phyloP scores from a whole-genome alignment of 2,329 filamentous ascomycete species.

The Claviceps sp. region DNA sequence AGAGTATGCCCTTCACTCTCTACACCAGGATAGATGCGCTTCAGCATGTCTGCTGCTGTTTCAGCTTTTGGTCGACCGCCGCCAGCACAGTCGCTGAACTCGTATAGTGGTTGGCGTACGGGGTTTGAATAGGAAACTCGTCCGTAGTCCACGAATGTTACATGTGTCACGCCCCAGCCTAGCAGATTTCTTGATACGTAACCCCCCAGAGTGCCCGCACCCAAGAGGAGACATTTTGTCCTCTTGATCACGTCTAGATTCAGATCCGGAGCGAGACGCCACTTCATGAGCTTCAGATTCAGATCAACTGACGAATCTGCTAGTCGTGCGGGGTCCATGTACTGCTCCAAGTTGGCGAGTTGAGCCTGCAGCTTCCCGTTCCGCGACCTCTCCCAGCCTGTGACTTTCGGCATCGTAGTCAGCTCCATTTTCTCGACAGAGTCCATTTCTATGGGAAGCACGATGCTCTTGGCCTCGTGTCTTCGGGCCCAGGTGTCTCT shows the following conservation, averaged over 20 bases:
- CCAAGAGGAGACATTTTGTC: slow-evolving; percentile 79
- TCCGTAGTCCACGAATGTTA: slow-evolving; percentile 92
- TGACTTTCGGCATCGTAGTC: slow-evolving; percentile 67
- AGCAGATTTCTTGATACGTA: slow-evolving; percentile 87
- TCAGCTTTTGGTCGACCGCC: slow-evolving; percentile 76
- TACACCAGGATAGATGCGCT: slow-evolving; percentile 81
- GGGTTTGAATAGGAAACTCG: slow-evolving; percentile 92
- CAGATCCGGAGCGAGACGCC: slow-evolving; percentile 82
- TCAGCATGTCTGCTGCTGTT: slow-evolving; percentile 66
- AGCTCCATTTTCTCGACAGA: slow-evolving; percentile 28
- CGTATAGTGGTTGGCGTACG: slow-evolving; percentile 84
- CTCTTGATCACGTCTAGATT: slow-evolving; percentile 81
- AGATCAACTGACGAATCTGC: slow-evolving; percentile 92
- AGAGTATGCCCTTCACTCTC: slow-evolving; percentile 68
- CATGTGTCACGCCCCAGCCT: slow-evolving; percentile 90
- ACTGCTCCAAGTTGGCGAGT: slow-evolving; percentile 72
- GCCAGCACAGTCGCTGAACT: slow-evolving; percentile 74
- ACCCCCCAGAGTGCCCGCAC: slow-evolving; percentile 83
- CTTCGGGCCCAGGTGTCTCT: slow-evolving; percentile 66
- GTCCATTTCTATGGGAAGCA: slow-evolving; percentile 54
- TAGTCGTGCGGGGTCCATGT: slow-evolving; percentile 79
- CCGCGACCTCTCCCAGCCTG: slow-evolving; percentile 84
- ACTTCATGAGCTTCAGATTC: slow-evolving; percentile 97
- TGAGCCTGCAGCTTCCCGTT: slow-evolving; percentile 65
- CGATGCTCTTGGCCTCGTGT: slow-evolving; percentile 69